Conservation (phyloP, 2,329 filamentous ascomycete species). For the Sphaerulina populicola region DNA sequence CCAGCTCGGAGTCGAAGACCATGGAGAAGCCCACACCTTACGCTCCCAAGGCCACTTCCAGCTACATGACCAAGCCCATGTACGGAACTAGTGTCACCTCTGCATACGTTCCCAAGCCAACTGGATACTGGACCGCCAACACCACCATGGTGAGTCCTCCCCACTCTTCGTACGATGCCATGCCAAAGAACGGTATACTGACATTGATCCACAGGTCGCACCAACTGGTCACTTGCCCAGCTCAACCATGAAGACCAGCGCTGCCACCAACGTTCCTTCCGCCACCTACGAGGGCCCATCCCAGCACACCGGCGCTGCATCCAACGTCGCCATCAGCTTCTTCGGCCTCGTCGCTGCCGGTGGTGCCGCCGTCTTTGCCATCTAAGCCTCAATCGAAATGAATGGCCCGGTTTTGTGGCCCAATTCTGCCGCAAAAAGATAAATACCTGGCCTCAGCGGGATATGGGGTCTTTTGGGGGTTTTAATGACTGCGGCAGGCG, state of each 20-base stretch:
- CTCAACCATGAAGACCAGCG: constrained; percentile 29
- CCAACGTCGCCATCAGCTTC: constrained; percentile 33
- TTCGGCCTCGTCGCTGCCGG: constrained; percentile 35
- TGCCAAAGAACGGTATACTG: neutral
- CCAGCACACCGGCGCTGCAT: constrained; percentile 19
- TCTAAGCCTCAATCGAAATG: constrained; percentile 16
- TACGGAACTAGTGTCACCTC: constrained; percentile 55
- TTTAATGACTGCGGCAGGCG: no score
- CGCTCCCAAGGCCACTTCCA: constrained; percentile 5
- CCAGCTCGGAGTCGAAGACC: neutral
- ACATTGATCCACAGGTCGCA: constrained; percentile 12
- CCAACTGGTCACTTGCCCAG: constrained; percentile 32
- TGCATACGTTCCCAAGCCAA: constrained; percentile 11
- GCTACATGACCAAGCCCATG: constrained; percentile 1
- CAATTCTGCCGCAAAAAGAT: no score
- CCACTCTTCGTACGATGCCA: no score
- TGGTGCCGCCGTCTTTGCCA: constrained; percentile 35
- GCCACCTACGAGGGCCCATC: constrained; percentile 14
- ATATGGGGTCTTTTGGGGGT: no score
- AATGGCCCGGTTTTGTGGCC: neutral
- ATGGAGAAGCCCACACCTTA: constrained; percentile 6
- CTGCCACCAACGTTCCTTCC: constrained; percentile 24
- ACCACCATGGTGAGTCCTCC: constrained; percentile 14
- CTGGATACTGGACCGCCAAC: constrained; percentile 14
- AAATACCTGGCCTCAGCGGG: no score